These are phyloP conservation scores for Penicillium sp. DNA, from an alignment of 2,329 filamentous ascomycete genomes.

Conservation along the genomic window DNA sequence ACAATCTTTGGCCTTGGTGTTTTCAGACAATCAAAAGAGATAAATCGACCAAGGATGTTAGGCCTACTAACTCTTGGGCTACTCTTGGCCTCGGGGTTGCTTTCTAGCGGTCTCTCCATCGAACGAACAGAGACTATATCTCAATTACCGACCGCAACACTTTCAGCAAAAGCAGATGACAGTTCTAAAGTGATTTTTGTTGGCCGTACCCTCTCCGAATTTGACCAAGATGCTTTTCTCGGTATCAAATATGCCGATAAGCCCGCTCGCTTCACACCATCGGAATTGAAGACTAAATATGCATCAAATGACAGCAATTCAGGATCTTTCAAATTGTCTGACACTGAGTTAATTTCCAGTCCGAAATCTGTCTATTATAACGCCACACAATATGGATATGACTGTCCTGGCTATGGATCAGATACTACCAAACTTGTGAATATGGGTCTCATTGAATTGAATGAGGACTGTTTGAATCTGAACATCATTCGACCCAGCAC, in stretches of 20 bases:
- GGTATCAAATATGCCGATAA: slow-evolving; percentile 36
- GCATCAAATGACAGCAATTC: slow-evolving; percentile 27
- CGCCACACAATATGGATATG: slow-evolving; percentile 34
- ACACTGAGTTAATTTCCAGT: neutral
- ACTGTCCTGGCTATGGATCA: slow-evolving; percentile 38
- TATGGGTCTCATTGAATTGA: slow-evolving; percentile 22
- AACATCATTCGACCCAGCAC: slow-evolving; percentile 33
- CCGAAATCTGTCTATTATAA: slow-evolving; percentile 26
- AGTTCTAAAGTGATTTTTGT: slow-evolving; percentile 27
- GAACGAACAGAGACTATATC: neutral
- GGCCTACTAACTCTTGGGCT: too few relatives aligned
- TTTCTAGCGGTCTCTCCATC: neutral
- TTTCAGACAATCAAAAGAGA: too few relatives aligned
- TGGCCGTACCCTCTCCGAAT: slow-evolving; percentile 30
- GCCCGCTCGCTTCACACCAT: slow-evolving; percentile 31
- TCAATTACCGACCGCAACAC: slow-evolving; percentile 26
- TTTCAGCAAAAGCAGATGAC: slow-evolving; percentile 1
- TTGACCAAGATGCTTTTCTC: slow-evolving; percentile 34
- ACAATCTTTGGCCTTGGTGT: too few relatives aligned
- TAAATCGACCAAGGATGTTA: too few relatives aligned
- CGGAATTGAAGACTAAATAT: slow-evolving; percentile 28
- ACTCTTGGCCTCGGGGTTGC: neutral
- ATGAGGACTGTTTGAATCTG: slow-evolving; percentile 34
- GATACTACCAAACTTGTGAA: slow-evolving; percentile 30
- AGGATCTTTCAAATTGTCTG: slow-evolving; percentile 10